These are phyloP conservation scores for Castanea sativa DNA, from an alignment of 306 rosid species.

Conservation along the genomic window DNA sequence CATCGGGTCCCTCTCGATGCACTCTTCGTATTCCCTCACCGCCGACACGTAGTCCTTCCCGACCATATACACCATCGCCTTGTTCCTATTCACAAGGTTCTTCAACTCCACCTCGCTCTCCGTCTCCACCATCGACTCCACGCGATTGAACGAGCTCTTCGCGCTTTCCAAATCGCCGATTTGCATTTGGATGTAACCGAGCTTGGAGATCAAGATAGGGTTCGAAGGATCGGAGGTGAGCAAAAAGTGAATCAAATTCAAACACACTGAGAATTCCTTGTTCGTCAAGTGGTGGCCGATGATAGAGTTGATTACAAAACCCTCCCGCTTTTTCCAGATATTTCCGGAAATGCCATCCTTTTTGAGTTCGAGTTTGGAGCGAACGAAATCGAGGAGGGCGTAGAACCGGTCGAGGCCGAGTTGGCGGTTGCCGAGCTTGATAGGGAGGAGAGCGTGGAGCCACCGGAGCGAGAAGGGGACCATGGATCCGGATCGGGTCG, in stretches of 20 bases:
- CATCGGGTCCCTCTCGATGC: constrained; percentile 69
- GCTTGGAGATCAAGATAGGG: constrained; percentile 64
- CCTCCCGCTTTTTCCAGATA: constrained; percentile 66
- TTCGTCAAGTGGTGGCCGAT: constrained; percentile 69
- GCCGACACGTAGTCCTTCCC: constrained; percentile 92
- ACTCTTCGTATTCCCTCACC: constrained; percentile 86
- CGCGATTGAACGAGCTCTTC: constrained; percentile 55
- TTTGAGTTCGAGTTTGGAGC: constrained; percentile 36
- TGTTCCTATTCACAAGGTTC: constrained; percentile 74
- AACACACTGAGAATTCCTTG: constrained; percentile 65
- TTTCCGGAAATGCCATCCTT: constrained; percentile 18
- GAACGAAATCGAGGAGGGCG: constrained; percentile 57
- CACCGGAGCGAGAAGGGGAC: constrained; percentile 90
- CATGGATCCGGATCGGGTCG: constrained; percentile 73
- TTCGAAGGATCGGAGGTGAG: constrained; percentile 41
- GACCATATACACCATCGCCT: constrained; percentile 78
- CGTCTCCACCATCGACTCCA: constrained; percentile 42
- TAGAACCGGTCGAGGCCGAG: constrained; percentile 81
- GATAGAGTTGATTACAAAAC: constrained; percentile 63
- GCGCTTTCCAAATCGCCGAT: constrained; percentile 87
- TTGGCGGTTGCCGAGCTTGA: constrained; percentile 70
- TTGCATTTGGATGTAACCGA: constrained; percentile 84
- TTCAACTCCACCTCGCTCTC: constrained; percentile 47
- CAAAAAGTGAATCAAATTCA: constrained; percentile 53
- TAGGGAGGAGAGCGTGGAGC: constrained; percentile 66